A percentile compares a stretch with the other conserved stretches of the same genome.
These are phyloP conservation scores for Deinandra increscens DNA, from an alignment of 129 eudicot genomes.

Conservation along the genomic window DNA sequence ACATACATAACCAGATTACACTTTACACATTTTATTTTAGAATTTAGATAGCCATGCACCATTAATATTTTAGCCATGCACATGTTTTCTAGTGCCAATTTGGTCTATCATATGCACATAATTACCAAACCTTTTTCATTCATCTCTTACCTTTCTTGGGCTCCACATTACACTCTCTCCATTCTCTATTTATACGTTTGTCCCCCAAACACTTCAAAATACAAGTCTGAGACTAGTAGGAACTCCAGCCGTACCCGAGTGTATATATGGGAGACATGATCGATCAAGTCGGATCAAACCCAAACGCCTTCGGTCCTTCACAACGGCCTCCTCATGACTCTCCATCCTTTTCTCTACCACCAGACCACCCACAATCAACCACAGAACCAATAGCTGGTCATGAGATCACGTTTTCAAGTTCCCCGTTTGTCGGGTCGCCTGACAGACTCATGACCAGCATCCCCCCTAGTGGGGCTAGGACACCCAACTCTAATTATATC, in stretches of 20 bases:
- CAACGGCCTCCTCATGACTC: background rate
- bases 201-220: background rate
- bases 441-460: background rate
- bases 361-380: background rate
- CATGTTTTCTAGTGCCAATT: background rate
- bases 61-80: constrained; percentile 1
- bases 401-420: constrained; percentile 9
- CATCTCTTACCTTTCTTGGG: background rate
- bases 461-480: constrained; percentile 12
- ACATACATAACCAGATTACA: background rate
- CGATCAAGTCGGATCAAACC: background rate
- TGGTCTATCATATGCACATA: background rate
- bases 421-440: background rate
- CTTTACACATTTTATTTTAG: background rate
- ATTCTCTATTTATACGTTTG: background rate
- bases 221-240: no score
- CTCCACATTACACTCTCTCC: background rate
- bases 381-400: background rate
- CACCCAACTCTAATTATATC: background rate
- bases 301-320: background rate
- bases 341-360: background rate
- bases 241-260: no score
- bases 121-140: background rate
- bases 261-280: background rate
- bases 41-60: constrained; percentile 1